Base-by-base conservation (phyloP, 2,329 filamentous ascomycete genomes). In the Parastagonospora avenae region DNA sequence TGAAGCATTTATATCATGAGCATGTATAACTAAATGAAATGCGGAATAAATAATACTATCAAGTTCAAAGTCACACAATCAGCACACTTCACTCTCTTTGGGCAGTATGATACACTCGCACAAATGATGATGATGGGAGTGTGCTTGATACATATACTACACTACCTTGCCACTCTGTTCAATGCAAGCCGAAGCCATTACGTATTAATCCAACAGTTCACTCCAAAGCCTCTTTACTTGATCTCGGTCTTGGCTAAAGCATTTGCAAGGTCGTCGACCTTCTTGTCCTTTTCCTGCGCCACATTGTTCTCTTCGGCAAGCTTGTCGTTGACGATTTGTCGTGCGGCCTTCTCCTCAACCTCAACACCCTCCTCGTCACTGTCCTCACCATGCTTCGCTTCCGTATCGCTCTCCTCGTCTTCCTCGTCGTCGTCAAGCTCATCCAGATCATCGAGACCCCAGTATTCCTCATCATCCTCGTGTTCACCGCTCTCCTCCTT, bases 381-480 rank as follows among this genome's bases (percentile, higher is more conserved):
- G 1, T 86, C 86, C 2, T 86, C 86, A 6, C 85, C 86, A 6
- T 86, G 85, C 19, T 85, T 83, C 45, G 59, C 60, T 4, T 58
- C 57, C 11, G 87, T 87, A 4, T 90, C 86, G 1, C 85, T 87
- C 49, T 83, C 85, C 10, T 85, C 90, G 2, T 97, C 85, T 62
- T 97, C 92, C 63, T 89, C 89, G 38, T 96, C 83, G 67, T 89
- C 89, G 70, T 96, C 93, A 19, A 97, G 75, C 73, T 96, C 92
- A 37, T 88, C 82, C 32, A 93, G 67, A 57, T 87, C 87, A 27
- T 81, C 87, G 3, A 85, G 66, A 33, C 73, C 76, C 60, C 74
- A 77, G 56, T 76, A 82, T 4, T 82, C 78, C 8, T 82, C 77
- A 14, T 79, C 80, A 16, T 81, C 77, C 60, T 88, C 85, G 42